Evolutionary conservation across 176 grass and related monocot genomes (phyloP), one percentile per base, ranked within the genome.

Genomic region (Pontederia paniculata): DNA sequence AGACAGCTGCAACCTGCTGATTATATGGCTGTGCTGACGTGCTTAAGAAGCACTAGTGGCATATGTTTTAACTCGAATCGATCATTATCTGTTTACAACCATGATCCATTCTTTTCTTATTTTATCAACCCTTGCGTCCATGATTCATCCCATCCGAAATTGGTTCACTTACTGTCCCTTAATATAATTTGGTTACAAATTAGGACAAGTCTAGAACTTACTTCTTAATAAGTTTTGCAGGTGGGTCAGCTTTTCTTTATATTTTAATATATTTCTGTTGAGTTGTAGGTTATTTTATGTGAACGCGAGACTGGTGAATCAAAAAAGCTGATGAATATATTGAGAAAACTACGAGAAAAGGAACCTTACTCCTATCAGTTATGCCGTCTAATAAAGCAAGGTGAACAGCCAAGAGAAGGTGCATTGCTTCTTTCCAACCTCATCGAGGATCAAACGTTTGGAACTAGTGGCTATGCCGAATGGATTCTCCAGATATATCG

Each of bases 381-480:
- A 28, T 67, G 81, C n/a, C 83, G 79, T 1, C 76, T 93, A 19
- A 77, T 99, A 69, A 83, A 83, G 45, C 83, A 99, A 57, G 87
- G 87, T 12, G 94, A 99, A 71, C 91, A 90, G 45, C 94, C 94
- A 55, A 93, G 94, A 65, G 87, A 99, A 69, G 75, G 78, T 54
- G 80, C 83, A 60, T 73, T 99, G 70, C 66, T 98, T 82, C 78
- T 93, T 20, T 76, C 77, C 47, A 99, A 88, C 62, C 81, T 99
- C 10, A 52, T 88, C 2, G 94, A 99, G 68, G 94, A 99, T 65
- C 94, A 91, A 77, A 79, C 77, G 71, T 58, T 77, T 10, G 86
- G 83, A 74, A 77, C 75, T 16, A 76, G 78, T 45, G 77, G 87
- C 50, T 99, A 88, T 10, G 67, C 85, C 8, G 91, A 97, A 68